A percentile compares a stretch with the other conserved stretches of the same genome.
Evolutionary conservation across 192 early-diverging fungal species (phyloP).

Genomic region (Podila minutissima): DNA sequence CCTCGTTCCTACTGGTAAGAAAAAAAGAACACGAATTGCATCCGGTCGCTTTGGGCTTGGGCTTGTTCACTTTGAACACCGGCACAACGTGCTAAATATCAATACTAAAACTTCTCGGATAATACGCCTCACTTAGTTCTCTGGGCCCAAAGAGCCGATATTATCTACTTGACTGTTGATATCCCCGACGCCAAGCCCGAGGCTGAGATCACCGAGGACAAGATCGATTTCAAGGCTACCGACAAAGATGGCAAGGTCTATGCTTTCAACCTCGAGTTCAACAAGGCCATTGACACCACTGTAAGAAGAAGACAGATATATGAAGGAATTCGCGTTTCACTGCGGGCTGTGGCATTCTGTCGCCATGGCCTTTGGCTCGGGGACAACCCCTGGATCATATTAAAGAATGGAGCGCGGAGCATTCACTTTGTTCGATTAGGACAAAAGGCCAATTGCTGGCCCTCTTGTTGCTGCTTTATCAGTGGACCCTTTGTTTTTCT

Average conservation of each 20-base stretch:
- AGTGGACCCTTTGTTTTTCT: background rate
- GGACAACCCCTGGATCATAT: too few species aligned
- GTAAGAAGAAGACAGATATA: conserved; percentile 8
- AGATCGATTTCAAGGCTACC: conserved; percentile 72
- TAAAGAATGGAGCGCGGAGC: too few species aligned
- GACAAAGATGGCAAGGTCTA: conserved; percentile 69
- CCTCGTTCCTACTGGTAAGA: too few species aligned
- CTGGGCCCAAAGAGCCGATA: conserved; percentile 90
- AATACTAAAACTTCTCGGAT: background rate
- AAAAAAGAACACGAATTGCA: too few species aligned
- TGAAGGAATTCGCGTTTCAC: conserved; percentile 59
- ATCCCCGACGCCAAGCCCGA: conserved; percentile 72
- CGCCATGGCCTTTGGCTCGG: too few species aligned
- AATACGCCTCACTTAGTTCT: conserved; percentile 60
- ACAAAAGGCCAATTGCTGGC: too few species aligned
- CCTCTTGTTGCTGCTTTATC: too few species aligned
- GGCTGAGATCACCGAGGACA: conserved; percentile 63
- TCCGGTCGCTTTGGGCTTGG: background rate
- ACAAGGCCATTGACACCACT: conserved; percentile 66
- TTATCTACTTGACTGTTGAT: conserved; percentile 87
- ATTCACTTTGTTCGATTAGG: too few species aligned
- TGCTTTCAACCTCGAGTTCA: conserved; percentile 79
- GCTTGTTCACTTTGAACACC: background rate
- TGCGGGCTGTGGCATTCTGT: too few species aligned
- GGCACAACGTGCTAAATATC: background rate